Conservation (phyloP, 768 basidiomycete species). For the Inosperma sp. region DNA sequence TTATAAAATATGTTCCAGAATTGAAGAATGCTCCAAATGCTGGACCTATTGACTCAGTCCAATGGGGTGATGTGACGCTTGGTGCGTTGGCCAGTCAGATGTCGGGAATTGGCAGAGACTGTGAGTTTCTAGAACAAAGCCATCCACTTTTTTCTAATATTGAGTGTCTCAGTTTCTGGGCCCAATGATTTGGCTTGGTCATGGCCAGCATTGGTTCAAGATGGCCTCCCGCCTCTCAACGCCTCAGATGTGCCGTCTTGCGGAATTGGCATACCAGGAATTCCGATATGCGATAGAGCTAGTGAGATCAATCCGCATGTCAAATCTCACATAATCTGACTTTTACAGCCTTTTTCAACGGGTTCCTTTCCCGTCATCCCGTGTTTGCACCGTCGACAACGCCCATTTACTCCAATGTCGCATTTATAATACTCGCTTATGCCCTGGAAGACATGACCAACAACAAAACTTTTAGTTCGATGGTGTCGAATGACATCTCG, state of each 20-base stretch:
- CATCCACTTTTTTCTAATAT: background rate
- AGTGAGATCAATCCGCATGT: background rate
- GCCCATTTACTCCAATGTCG: slow-evolving; percentile 1
- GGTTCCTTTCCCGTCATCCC: background rate
- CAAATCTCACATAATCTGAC: background rate
- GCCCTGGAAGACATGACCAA: background rate
- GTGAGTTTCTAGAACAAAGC: background rate
- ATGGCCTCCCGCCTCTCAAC: background rate
- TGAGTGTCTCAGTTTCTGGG: background rate
- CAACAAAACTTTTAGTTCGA: background rate
- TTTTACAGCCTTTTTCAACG: background rate
- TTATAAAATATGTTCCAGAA: slow-evolving; percentile 6
- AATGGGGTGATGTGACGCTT: slow-evolving; percentile 1
- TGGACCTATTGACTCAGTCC: background rate
- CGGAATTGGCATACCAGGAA: background rate
- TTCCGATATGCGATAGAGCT: slow-evolving; percentile 1
- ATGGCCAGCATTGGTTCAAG: background rate
- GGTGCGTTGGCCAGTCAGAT: slow-evolving; percentile 4
- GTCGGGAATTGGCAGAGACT: slow-evolving; percentile 6
- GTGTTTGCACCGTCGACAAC: slow-evolving; percentile 5
- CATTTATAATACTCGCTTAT: slow-evolving; percentile 6
- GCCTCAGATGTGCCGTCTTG: slow-evolving; percentile 5
- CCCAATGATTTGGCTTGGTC: background rate
- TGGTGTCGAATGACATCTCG: background rate
- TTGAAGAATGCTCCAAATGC: background rate